phyloP scores from a whole-genome alignment of 768 basidiomycete species.

The Amanita pseudoporphyria region DNA sequence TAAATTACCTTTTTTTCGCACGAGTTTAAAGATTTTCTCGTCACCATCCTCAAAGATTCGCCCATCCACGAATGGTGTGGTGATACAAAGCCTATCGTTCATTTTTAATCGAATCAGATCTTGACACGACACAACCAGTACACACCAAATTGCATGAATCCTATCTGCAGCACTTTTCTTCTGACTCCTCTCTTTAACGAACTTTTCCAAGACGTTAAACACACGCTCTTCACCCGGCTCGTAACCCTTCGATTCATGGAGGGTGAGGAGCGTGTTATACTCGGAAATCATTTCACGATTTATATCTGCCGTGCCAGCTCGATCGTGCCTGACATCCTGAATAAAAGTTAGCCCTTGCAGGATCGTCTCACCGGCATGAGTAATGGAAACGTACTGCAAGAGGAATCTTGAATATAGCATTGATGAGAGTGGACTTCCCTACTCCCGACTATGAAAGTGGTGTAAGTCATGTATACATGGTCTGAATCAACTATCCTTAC shows the following conservation, averaged over 20 bases:
- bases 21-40: constrained; percentile 14
- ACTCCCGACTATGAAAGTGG: constrained; percentile 16
- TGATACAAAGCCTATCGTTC: constrained; percentile 17
- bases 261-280: too few relatives aligned
- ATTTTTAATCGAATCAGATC: background rate
- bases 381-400: too few relatives aligned
- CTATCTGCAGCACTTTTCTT: constrained; percentile 9
- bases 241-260: too few relatives aligned
- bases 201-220: constrained; percentile 15
- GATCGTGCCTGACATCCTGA: too few relatives aligned
- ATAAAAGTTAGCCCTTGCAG: too few relatives aligned
- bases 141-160: constrained; percentile 21
- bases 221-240: constrained; percentile 17
- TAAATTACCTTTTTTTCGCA: constrained; percentile 3
- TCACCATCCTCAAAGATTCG: constrained; percentile 16
- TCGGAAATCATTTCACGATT: background rate
- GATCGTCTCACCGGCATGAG: too few relatives aligned
- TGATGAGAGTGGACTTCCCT: constrained; percentile 22
- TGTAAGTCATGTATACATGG: background rate
- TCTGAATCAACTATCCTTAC: too few relatives aligned
- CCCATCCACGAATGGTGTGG: constrained; percentile 12
- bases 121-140: background rate
- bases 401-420: constrained; percentile 16
- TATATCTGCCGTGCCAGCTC: constrained; percentile 17
- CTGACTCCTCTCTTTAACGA: constrained; percentile 11